These are phyloP conservation scores for Scytalidium sp. DNA, from an alignment of 2,329 filamentous ascomycete species.

Conservation along the genomic window DNA sequence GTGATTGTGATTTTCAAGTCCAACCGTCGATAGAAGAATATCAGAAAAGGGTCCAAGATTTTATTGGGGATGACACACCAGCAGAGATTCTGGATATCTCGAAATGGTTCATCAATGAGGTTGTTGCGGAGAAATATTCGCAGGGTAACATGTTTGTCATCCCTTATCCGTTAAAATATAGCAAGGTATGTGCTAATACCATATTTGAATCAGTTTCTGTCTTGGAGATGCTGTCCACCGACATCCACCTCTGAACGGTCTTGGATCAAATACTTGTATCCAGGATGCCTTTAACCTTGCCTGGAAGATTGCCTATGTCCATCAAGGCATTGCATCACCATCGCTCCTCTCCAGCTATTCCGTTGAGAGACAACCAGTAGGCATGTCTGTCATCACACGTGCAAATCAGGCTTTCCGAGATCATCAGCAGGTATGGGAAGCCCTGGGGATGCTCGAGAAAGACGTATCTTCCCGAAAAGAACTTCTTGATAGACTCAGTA, in stretches of 20 bases:
- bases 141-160: conserved; percentile 1
- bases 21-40: conserved; percentile 43
- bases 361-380: conserved; percentile 44
- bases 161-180: conserved; percentile 55
- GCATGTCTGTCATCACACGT: conserved; percentile 42
- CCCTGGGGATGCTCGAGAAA: conserved; percentile 31
- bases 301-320: conserved; percentile 49
- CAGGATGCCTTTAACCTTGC: conserved; percentile 51
- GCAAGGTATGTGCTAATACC: conserved; percentile 48
- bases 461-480: neutral
- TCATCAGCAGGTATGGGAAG: conserved; percentile 40
- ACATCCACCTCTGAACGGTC: conserved; percentile 51
- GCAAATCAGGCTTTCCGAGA: conserved; percentile 55
- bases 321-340: conserved; percentile 31
- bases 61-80: conserved; percentile 44
- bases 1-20: conserved; percentile 29
- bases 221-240: conserved; percentile 54
- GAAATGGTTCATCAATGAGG: conserved; percentile 4
- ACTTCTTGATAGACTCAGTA: conserved; percentile 3
- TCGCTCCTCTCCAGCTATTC: conserved; percentile 38
- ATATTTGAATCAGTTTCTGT: no score
- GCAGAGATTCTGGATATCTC: conserved; percentile 1
- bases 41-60: conserved; percentile 37
- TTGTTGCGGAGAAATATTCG: conserved; percentile 2
- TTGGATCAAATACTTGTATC: conserved; percentile 54